Percentiles rank a stretch among this genome's conserved stretches.
Conservation (phyloP, 164 flowering plant species). For the Aristolochia californica region DNA sequence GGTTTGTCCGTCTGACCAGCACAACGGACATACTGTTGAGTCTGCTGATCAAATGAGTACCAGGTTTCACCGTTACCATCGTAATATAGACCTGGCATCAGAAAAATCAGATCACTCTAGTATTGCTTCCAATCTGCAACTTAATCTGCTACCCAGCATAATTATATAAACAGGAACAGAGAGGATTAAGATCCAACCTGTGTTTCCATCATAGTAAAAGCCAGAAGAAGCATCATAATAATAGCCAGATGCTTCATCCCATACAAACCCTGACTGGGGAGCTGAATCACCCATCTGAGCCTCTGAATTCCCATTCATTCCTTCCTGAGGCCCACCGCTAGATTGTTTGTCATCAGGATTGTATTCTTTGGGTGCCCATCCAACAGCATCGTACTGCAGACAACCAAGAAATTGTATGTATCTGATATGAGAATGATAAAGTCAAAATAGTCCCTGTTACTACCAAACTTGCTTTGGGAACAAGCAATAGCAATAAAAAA, state of each 20-base stretch:
- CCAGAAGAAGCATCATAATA: conserved; percentile 99
- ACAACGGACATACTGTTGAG: conserved; percentile 80
- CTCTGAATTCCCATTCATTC: conserved; percentile 18
- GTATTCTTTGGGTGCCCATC: conserved; percentile 99
- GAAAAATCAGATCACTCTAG: neutral
- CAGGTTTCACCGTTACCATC: conserved; percentile 84
- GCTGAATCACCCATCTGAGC: conserved; percentile 48
- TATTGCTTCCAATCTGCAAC: no score
- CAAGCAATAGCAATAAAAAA: no score
- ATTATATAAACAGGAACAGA: no score
- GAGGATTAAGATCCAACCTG: conserved; percentile 35
- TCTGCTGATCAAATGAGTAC: conserved; percentile 86
- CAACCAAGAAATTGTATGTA: neutral
- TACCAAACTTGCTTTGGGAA: no score
- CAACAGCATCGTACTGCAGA: conserved; percentile 88
- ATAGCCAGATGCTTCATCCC: conserved; percentile 99
- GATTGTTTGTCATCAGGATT: conserved; percentile 84
- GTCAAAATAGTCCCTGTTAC: no score
- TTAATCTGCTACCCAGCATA: no score
- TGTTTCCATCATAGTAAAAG: conserved; percentile 88
- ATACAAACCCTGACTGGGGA: conserved; percentile 88
- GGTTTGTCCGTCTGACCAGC: conserved; percentile 51
- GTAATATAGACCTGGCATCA: conserved; percentile 77
- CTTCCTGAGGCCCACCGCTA: conserved; percentile 35
- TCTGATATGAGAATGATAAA: neutral